phyloP scores from a whole-genome alignment of 2,329 filamentous ascomycete species.

The Aureobasidium sp. region DNA sequence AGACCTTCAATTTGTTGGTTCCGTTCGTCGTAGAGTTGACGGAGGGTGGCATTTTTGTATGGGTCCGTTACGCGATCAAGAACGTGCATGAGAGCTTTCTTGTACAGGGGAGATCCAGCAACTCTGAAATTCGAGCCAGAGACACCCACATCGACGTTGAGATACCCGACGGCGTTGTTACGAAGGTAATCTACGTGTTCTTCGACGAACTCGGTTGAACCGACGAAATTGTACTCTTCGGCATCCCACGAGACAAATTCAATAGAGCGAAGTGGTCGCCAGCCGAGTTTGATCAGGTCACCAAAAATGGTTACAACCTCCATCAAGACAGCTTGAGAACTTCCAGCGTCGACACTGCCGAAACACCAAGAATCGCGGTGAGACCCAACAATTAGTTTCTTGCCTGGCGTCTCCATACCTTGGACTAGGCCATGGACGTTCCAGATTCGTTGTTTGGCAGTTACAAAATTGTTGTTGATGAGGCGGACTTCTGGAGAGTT shows the following conservation, averaged over 20 bases:
- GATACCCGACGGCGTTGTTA: constrained; percentile 77
- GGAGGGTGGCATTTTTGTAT: constrained; percentile 76
- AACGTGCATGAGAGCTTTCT: constrained; percentile 75
- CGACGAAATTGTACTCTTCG: constrained; percentile 85
- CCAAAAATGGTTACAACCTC: constrained; percentile 83
- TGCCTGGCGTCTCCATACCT: constrained; percentile 85
- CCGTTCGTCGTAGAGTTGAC: constrained; percentile 74
- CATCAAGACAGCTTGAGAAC: constrained; percentile 79
- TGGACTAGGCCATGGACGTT: constrained; percentile 89
- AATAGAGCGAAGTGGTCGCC: constrained; percentile 89
- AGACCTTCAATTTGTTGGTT: constrained; percentile 61
- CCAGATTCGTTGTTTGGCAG: constrained; percentile 85
- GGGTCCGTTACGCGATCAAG: constrained; percentile 67
- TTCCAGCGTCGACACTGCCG: constrained; percentile 84
- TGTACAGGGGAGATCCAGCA: constrained; percentile 78
- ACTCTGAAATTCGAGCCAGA: constrained; percentile 69
- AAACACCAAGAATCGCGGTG: constrained; percentile 93
- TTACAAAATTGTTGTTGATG: constrained; percentile 88
- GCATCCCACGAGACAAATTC: constrained; percentile 81
- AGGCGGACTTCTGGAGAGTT: constrained; percentile 82
- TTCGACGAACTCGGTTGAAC: constrained; percentile 94
- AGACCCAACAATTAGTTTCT: constrained; percentile 91
- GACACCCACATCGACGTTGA: constrained; percentile 86
- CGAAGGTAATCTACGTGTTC: constrained; percentile 87
- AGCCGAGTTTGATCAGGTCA: constrained; percentile 74